Conservation (phyloP, 1,139 yeast genomes). For the Kurtzmaniella natalensis region DNA sequence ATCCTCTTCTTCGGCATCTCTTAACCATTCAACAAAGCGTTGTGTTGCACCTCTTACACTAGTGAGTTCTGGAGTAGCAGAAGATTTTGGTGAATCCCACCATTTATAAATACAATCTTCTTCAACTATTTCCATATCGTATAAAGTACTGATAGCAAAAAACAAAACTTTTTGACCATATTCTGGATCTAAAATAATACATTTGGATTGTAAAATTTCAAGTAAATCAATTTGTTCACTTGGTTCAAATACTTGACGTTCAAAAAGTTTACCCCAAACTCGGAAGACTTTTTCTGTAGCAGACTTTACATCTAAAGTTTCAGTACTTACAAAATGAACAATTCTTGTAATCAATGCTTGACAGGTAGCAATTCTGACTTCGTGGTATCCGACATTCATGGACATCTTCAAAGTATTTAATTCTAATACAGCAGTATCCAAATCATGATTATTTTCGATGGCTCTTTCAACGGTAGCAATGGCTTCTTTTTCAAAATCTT, state of each 20-base stretch:
- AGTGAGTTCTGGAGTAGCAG: constrained; percentile 37
- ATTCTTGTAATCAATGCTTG: constrained; percentile 68
- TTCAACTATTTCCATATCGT: constrained; percentile 75
- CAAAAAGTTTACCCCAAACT: constrained; percentile 77
- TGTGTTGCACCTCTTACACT: constrained; percentile 54
- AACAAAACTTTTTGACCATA: constrained; percentile 53
- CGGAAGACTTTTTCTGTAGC: constrained; percentile 73
- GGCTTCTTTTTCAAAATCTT: constrained; percentile 83
- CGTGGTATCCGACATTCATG: constrained; percentile 91
- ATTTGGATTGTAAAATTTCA: constrained; percentile 49
- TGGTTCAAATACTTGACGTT: constrained; percentile 75
- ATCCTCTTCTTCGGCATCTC: constrained; percentile 81
- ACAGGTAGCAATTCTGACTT: constrained; percentile 79
- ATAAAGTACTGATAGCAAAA: constrained; percentile 62
- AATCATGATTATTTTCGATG: constrained; percentile 83
- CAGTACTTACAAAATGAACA: constrained; percentile 68
- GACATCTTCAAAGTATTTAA: constrained; percentile 95
- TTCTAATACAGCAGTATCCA: constrained; percentile 89
- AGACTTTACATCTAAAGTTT: constrained; percentile 66
- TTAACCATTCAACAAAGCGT: constrained; percentile 83
- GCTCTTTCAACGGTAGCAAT: constrained; percentile 92
- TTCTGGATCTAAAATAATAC: constrained; percentile 25
- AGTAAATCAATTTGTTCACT: constrained; percentile 77
- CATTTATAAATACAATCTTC: constrained; percentile 77
- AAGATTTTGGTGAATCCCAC: constrained; percentile 58